Base-by-base conservation (phyloP, 352 stramenopile genomes). In the Peronospora destructor region DNA sequence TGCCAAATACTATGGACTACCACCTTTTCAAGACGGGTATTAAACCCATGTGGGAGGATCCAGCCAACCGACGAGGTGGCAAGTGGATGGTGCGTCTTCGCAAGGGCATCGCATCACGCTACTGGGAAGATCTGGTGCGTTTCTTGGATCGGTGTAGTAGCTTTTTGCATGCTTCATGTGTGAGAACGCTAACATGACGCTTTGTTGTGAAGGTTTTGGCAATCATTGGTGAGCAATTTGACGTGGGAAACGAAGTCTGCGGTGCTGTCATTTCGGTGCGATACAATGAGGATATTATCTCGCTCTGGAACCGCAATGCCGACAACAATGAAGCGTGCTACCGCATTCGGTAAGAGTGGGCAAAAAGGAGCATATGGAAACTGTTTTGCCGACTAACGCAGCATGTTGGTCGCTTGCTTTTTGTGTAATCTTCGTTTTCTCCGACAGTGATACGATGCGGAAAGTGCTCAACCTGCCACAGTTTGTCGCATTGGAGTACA, bases 21-120 rank as follows among this genome's bases (percentile, higher is more conserved):
- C 86, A 97, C 51, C 67, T 97, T 25, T 97, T 97, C 54, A 95
- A 95, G 63, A 85, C 91, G 2, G 90, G 88, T 29, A 97, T 97
- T 56, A 97, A 95, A 66, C 90, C 90, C 11, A 95, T 95, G 66
- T 97, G 90, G 90, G 90, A 97, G 64, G 90, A 97, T 49, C n/a
- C 69, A 10, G 75, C 83, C 13, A 97, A 97, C 56, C 68, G 87
- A 62, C 75, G 80, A 63, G 90, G 90, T 33, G 90, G 90, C 53
- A 96, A 97, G 73, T 94, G 89, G 79, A 94, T 96, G 79, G 79
- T 97, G 19, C 84, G 90, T 29, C 72, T 97, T 40, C 85, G 87
- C 55, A 97, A 97, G 62, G 90, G 88, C 30, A 85, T 96, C 25
- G 75, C 85, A 13, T 93, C 84, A 17, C 76, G 80, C 37, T 95